Evolutionary conservation across 768 basidiomycete species (phyloP).

Genomic region (Daedaleopsis nitida): DNA sequence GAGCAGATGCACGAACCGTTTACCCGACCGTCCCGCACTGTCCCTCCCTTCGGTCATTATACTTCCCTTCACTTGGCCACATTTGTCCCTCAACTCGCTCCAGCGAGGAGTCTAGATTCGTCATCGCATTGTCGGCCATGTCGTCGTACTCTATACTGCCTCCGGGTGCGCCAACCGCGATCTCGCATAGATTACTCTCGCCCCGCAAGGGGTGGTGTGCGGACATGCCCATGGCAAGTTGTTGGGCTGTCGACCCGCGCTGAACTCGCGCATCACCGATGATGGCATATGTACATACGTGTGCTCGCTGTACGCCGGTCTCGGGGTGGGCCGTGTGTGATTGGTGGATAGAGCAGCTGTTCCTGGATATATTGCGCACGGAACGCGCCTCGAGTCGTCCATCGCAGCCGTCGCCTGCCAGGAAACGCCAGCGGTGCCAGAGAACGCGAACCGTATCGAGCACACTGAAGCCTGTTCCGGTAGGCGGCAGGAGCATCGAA

Average conservation of each 20-base stretch:
- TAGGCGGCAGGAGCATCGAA: slow-evolving; percentile 9
- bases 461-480: slow-evolving; percentile 12
- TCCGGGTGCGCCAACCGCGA: not conserved
- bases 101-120: not conserved
- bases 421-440: slow-evolving; percentile 16
- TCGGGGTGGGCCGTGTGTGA: slow-evolving; percentile 14
- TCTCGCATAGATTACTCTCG: too few species aligned
- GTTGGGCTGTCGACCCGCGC: not conserved
- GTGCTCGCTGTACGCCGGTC: not conserved
- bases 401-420: slow-evolving; percentile 17
- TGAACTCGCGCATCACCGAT: not conserved
- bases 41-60: slow-evolving; percentile 8
- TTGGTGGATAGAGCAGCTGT: slow-evolving; percentile 6
- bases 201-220: not conserved
- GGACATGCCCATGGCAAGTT: not conserved
- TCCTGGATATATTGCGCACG: slow-evolving; percentile 12
- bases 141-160: not conserved
- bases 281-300: slow-evolving; percentile 20
- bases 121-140: not conserved
- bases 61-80: not conserved
- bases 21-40: slow-evolving; percentile 5
- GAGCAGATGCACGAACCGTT: slow-evolving; percentile 2
- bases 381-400: slow-evolving; percentile 9
- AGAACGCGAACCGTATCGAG: slow-evolving; percentile 17
- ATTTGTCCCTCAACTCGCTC: not conserved